phyloP scores from a whole-genome alignment of 2,329 filamentous ascomycete genomes.

The Claviceps sorghi region DNA sequence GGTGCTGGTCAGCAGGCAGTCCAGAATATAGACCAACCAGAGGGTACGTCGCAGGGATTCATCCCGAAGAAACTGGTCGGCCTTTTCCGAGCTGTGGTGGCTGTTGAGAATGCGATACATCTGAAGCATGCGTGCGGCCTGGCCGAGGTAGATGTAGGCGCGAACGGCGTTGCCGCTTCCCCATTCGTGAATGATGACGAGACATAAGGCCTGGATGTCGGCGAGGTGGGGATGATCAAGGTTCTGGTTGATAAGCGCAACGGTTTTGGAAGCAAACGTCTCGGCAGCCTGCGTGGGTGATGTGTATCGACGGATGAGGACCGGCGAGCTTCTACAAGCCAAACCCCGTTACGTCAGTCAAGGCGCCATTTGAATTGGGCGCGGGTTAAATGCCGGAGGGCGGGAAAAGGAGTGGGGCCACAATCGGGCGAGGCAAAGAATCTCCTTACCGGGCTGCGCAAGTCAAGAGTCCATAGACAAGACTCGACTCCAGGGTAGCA shows the following conservation, averaged over 20 bases:
- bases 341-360: not conserved
- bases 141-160: slow-evolving; percentile 48
- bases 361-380: not conserved
- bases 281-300: slow-evolving; percentile 41
- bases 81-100: slow-evolving; percentile 33
- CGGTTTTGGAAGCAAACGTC: slow-evolving; percentile 43
- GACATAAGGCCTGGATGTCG: slow-evolving; percentile 46
- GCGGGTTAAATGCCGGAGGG: too few relatives aligned
- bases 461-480: slow-evolving; percentile 43
- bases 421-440: not conserved
- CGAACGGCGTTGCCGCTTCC: slow-evolving; percentile 46
- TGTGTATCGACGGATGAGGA: slow-evolving; percentile 43
- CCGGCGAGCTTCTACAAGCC: slow-evolving; percentile 34
- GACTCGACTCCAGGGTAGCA: slow-evolving; percentile 37
- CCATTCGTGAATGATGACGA: slow-evolving; percentile 50
- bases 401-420: too few relatives aligned
- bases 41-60: slow-evolving; percentile 47
- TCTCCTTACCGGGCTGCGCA: slow-evolving; percentile 40
- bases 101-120: slow-evolving; percentile 47
- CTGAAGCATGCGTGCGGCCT: slow-evolving; percentile 49
- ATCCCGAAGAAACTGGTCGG: slow-evolving; percentile 46
- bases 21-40: slow-evolving; percentile 49
- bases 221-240: slow-evolving; percentile 44
- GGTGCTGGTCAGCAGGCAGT: slow-evolving; percentile 47
- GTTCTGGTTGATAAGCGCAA: slow-evolving; percentile 41